Evolutionary conservation across 257 asterid genomes (phyloP).

Genomic region (Mitragyna speciosa): DNA sequence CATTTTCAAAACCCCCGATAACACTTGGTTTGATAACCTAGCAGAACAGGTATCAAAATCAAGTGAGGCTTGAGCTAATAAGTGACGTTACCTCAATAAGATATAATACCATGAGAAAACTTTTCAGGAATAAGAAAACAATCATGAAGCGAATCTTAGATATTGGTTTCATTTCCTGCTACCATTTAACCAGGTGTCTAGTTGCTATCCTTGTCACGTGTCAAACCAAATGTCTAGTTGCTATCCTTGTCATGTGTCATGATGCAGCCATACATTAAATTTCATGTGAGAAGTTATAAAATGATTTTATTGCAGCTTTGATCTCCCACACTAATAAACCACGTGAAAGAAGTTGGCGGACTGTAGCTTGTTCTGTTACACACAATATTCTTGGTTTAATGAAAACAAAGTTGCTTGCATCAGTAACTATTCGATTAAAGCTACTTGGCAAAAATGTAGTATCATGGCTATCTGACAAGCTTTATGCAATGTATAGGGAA

Average conservation of each 20-base stretch:
- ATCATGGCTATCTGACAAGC: neutral
- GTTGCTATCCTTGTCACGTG: neutral
- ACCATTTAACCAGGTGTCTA: neutral
- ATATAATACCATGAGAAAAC: neutral
- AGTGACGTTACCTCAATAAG: neutral
- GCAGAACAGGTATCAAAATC: conserved; percentile 6
- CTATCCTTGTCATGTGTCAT: neutral
- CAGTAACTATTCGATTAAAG: too few species aligned
- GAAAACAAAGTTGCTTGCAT: too few species aligned
- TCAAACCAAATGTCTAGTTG: neutral
- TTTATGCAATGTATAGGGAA: neutral
- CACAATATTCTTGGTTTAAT: too few species aligned
- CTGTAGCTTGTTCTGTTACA: neutral
- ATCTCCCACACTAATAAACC: neutral
- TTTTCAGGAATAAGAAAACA: neutral
- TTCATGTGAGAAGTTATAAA: too few species aligned
- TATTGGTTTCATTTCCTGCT: neutral
- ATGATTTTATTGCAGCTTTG: neutral
- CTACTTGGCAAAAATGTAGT: too few species aligned
- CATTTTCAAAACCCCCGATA: conserved; percentile 89
- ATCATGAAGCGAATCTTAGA: neutral
- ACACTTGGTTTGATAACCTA: conserved; percentile 95
- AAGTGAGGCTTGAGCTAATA: conserved; percentile 8
- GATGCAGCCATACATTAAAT: neutral
- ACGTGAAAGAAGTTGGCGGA: neutral